phyloP scores from a whole-genome alignment of 805 yeast species.

The Candida mattraensis region DNA sequence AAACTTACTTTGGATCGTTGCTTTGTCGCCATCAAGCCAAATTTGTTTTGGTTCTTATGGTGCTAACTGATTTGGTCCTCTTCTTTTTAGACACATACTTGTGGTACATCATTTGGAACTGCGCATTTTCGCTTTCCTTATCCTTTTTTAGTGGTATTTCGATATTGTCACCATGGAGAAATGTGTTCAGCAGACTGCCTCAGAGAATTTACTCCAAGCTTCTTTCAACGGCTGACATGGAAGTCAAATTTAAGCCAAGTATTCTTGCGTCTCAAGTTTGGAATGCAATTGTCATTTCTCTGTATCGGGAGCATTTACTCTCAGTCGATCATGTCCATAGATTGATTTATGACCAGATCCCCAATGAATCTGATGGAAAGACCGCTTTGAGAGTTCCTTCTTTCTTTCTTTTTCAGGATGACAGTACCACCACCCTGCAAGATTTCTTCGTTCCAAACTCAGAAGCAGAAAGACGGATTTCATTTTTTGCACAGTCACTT shows the following conservation, averaged over 20 bases:
- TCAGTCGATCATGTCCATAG: slow-evolving; percentile 48
- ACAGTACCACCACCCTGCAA: slow-evolving; percentile 36
- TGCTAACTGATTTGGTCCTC: slow-evolving; percentile 45
- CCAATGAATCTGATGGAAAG: slow-evolving; percentile 46
- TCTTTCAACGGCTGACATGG: slow-evolving; percentile 44
- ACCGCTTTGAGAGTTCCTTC: slow-evolving; percentile 40
- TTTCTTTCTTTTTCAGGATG: slow-evolving; percentile 51
- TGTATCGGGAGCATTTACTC: slow-evolving; percentile 54
- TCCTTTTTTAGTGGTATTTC: slow-evolving; percentile 55
- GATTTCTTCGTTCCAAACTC: slow-evolving; percentile 45
- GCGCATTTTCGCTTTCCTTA: slow-evolving; percentile 47
- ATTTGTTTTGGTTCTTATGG: slow-evolving; percentile 41
- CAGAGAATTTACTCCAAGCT: slow-evolving; percentile 50
- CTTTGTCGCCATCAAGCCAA: slow-evolving; percentile 44
- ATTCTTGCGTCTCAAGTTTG: slow-evolving; percentile 48
- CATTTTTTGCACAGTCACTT: slow-evolving; percentile 54
- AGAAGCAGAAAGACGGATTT: slow-evolving; percentile 52
- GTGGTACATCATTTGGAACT: slow-evolving; percentile 59
- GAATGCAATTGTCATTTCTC: slow-evolving; percentile 54
- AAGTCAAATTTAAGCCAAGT: slow-evolving; percentile 41
- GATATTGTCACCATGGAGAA: slow-evolving; percentile 59
- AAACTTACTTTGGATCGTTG: slow-evolving; percentile 38
- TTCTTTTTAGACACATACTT: slow-evolving; percentile 56
- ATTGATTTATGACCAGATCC: slow-evolving; percentile 41
- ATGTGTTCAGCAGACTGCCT: slow-evolving; percentile 51